These are phyloP conservation scores for Cladosporium austrohemisphaericum DNA, from an alignment of 2,329 filamentous ascomycete genomes.

Conservation along the genomic window DNA sequence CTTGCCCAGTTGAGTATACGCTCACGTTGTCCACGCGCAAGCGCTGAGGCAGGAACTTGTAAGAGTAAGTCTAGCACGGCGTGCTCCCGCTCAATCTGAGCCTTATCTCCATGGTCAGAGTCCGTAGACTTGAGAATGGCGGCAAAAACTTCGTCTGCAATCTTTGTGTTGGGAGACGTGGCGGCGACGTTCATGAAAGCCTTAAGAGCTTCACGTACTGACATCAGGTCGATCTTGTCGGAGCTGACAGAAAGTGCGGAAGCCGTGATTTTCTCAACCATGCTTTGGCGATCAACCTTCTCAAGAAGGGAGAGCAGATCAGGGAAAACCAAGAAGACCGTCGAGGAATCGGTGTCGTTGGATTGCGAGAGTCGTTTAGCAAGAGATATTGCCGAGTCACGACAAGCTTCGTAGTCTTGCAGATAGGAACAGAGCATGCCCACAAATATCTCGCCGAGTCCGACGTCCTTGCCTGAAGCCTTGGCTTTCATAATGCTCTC, in stretches of 20 bases:
- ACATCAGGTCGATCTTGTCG: background rate
- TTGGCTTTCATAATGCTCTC: constrained; percentile 7
- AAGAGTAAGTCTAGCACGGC: constrained; percentile 9
- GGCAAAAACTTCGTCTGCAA: constrained; percentile 3
- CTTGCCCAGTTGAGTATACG: constrained; percentile 8
- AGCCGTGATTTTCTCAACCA: background rate
- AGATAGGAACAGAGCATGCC: constrained; percentile 6
- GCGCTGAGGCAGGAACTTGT: background rate
- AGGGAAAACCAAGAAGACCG: constrained; percentile 8
- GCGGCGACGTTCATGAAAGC: constrained; percentile 6
- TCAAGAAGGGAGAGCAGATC: background rate
- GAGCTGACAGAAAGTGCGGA: background rate
- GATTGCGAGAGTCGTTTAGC: background rate
- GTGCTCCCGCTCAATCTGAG: background rate
- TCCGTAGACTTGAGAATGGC: background rate
- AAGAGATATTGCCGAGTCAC: background rate
- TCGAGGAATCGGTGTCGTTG: background rate
- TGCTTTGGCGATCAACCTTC: background rate
- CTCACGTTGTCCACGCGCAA: constrained; percentile 8
- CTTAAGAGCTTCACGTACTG: background rate
- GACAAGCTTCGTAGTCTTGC: constrained; percentile 2
- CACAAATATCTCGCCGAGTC: constrained; percentile 1
- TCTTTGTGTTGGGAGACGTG: constrained; percentile 7
- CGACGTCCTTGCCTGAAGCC: constrained; percentile 1
- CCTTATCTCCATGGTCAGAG: background rate